phyloP scores from a whole-genome alignment of 148 eudicot genomes.

The Bassia scoparia region DNA sequence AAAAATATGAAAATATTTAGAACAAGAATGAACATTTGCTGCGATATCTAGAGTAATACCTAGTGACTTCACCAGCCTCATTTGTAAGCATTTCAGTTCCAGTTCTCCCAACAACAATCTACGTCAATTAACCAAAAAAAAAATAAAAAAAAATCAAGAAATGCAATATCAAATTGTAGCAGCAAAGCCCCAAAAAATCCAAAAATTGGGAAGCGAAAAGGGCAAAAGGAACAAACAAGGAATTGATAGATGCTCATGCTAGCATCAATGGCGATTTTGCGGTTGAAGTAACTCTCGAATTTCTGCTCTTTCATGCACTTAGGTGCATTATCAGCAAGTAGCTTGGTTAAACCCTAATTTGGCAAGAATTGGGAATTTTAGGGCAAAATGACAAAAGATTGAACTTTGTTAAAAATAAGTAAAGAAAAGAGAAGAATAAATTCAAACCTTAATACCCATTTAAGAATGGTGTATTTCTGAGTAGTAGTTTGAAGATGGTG shows the following conservation, averaged over 20 bases:
- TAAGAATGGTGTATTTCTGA: background rate
- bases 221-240: conserved; percentile 43
- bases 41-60: conserved; percentile 39
- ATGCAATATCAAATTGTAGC: background rate
- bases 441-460: conserved; percentile 45
- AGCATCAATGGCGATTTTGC: conserved; percentile 90
- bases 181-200: background rate
- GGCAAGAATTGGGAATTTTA: conserved; percentile 2
- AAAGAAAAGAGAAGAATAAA: background rate
- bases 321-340: conserved; percentile 90
- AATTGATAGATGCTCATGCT: conserved; percentile 99
- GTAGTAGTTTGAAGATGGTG: background rate
- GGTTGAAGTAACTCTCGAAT: conserved; percentile 90
- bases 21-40: background rate
- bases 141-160: background rate
- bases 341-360: conserved; percentile 95
- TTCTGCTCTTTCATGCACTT: conserved; percentile 92
- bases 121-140: conserved; percentile 15
- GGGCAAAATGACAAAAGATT: background rate
- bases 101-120: conserved; percentile 92
- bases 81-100: conserved; percentile 93
- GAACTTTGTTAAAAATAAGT: background rate
- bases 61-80: conserved; percentile 98
- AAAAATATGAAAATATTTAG: too few relatives aligned
- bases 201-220: background rate